Percentiles rank a stretch among this genome's conserved stretches.
Conservation (phyloP, 2,329 filamentous ascomycete genomes). For the Ophiostoma novo-ulmi region DNA sequence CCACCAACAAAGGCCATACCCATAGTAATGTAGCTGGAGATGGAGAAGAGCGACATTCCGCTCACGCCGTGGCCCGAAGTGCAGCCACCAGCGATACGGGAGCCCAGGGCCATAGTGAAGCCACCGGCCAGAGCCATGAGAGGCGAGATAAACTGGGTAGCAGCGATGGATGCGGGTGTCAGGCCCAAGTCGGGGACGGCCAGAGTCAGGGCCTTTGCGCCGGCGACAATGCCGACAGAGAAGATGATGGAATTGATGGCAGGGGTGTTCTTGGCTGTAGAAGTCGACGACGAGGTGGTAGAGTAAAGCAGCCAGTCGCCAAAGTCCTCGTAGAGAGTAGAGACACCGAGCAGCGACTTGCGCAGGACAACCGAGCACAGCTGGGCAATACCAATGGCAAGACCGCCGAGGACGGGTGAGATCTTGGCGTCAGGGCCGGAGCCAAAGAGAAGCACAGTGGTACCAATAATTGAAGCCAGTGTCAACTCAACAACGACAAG, state of each 20-base stretch:
- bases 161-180: conserved; percentile 25
- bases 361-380: conserved; percentile 50
- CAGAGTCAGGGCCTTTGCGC: conserved; percentile 16
- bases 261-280: conserved; percentile 19
- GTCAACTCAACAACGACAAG: conserved; percentile 42
- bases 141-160: conserved; percentile 33
- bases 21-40: conserved; percentile 59
- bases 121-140: conserved; percentile 49
- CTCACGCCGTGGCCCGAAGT: conserved; percentile 66
- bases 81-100: conserved; percentile 60
- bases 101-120: conserved; percentile 53
- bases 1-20: conserved; percentile 53
- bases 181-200: conserved; percentile 20
- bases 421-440: conserved; percentile 34
- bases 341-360: conserved; percentile 54
- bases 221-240: conserved; percentile 35
- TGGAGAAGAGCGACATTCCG: conserved; percentile 57
- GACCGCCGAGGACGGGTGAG: conserved; percentile 50
- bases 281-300: neutral
- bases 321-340: conserved; percentile 56
- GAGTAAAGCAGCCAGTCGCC: conserved; percentile 47
- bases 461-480: conserved; percentile 40
- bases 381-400: conserved; percentile 56
- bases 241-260: conserved; percentile 31
- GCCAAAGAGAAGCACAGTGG: conserved; percentile 33